Conservation (phyloP, 331 rosid species). For the Rhamnella rubrinervis region DNA sequence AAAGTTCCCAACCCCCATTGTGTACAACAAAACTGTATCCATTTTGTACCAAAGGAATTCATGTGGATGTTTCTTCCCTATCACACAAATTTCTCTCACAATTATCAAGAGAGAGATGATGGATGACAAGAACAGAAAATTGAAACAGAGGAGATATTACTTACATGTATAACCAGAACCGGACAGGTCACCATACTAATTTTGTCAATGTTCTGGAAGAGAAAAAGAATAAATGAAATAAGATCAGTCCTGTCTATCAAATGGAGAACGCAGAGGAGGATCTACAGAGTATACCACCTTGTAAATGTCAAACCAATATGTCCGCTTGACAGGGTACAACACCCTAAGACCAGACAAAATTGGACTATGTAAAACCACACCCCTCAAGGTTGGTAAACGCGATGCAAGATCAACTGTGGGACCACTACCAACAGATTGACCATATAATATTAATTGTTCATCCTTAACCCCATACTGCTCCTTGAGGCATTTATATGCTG, state of each 20-base stretch:
- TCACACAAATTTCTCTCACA: not conserved
- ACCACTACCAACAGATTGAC: slow-evolving; percentile 96
- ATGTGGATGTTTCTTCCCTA: not conserved
- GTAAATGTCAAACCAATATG: slow-evolving; percentile 95
- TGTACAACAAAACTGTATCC: no score
- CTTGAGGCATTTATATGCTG: slow-evolving; percentile 87
- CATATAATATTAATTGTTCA: slow-evolving; percentile 81
- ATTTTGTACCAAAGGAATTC: not conserved
- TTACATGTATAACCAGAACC: slow-evolving; percentile 89
- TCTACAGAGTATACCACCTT: slow-evolving; percentile 48
- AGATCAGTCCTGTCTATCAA: slow-evolving; percentile 18
- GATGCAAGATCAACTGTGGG: slow-evolving; percentile 93
- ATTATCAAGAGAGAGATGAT: not conserved
- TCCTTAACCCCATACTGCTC: slow-evolving; percentile 82
- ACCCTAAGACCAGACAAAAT: slow-evolving; percentile 94
- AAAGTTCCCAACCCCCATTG: no score
- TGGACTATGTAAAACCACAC: slow-evolving; percentile 87
- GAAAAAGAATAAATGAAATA: slow-evolving; percentile 8
- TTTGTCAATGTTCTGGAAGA: slow-evolving; percentile 80
- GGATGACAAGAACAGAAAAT: not conserved
- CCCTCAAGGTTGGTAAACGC: slow-evolving; percentile 65
- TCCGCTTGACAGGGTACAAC: slow-evolving; percentile 81
- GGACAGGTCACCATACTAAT: slow-evolving; percentile 70
- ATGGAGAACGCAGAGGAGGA: slow-evolving; percentile 20
- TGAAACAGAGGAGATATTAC: slow-evolving; percentile 22